phyloP scores from a whole-genome alignment of 1,284 basidiomycete genomes.

The Malassezia dermatis region DNA sequence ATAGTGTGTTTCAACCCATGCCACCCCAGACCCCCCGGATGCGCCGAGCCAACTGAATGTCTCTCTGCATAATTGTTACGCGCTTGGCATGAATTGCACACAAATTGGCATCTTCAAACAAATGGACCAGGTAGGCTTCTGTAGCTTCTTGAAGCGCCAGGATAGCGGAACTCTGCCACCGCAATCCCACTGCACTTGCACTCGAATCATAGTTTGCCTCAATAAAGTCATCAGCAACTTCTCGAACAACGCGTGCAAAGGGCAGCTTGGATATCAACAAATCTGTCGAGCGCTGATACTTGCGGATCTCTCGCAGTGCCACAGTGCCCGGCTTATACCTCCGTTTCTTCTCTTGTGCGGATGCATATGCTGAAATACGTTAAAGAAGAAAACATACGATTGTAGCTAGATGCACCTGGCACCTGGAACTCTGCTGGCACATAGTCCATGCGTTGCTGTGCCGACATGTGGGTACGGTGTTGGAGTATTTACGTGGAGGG shows the following conservation, averaged over 20 bases:
- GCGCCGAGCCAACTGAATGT: slow-evolving; percentile 44
- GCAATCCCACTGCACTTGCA: slow-evolving; percentile 30
- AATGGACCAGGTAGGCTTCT: slow-evolving; percentile 43
- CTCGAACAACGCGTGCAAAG: slow-evolving; percentile 44
- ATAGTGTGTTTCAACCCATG: slow-evolving; percentile 25
- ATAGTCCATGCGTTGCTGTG: not conserved
- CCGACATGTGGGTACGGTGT: not conserved
- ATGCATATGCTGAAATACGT: not conserved
- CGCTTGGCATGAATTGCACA: slow-evolving; percentile 45
- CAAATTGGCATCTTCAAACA: slow-evolving; percentile 47
- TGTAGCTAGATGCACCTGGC: not conserved
- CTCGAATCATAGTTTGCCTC: slow-evolving; percentile 31
- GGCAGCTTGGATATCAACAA: slow-evolving; percentile 44
- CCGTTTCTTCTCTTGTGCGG: slow-evolving; percentile 17
- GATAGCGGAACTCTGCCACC: slow-evolving; percentile 47
- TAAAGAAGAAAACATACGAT: not conserved
- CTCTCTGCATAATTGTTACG: slow-evolving; percentile 47
- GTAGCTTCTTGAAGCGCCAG: slow-evolving; percentile 47
- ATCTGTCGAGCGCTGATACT: slow-evolving; percentile 45
- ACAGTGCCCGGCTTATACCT: slow-evolving; percentile 43
- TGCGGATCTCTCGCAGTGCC: slow-evolving; percentile 45
- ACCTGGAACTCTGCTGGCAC: not conserved
- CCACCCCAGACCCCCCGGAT: slow-evolving; percentile 46
- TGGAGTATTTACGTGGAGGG: slow-evolving; percentile 4
- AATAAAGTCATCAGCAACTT: slow-evolving; percentile 45